Conservation (phyloP, 768 basidiomycete genomes). For the Infundibulicybe gibba region DNA sequence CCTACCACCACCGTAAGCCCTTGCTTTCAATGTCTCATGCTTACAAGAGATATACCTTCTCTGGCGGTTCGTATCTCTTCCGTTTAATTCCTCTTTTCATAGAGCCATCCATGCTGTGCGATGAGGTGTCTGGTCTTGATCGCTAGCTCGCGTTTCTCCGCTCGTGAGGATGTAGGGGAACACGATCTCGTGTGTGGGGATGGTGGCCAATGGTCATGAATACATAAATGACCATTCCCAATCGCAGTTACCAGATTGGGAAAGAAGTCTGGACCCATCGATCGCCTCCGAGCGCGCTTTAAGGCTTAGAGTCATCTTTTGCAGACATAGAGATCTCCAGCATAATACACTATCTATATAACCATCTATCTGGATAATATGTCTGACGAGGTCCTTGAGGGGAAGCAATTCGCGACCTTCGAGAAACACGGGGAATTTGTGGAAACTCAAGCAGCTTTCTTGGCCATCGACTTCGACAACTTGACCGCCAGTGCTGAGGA, state of each 20-base stretch:
- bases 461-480: slow-evolving; percentile 40
- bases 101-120: slow-evolving; percentile 5
- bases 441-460: slow-evolving; percentile 45
- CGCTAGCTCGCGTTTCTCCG: too few species aligned
- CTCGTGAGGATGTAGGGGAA: too few species aligned
- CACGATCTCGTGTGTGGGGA: too few species aligned
- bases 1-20: slow-evolving; percentile 23
- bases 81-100: slow-evolving; percentile 34
- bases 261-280: too few species aligned
- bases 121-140: background rate
- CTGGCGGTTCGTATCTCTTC: slow-evolving; percentile 32
- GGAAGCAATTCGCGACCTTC: slow-evolving; percentile 50
- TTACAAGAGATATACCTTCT: slow-evolving; percentile 23
- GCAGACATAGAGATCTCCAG: too few species aligned
- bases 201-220: too few species aligned
- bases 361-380: slow-evolving; percentile 3
- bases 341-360: background rate
- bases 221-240: too few species aligned
- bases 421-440: slow-evolving; percentile 61
- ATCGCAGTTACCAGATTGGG: background rate
- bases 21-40: too few species aligned
- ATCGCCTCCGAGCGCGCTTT: too few species aligned
- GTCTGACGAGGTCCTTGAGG: slow-evolving; percentile 39
- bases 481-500: slow-evolving; percentile 40
- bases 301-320: background rate